Conservation (phyloP, 129 eudicot genomes). For the Artemisia tridentata region DNA sequence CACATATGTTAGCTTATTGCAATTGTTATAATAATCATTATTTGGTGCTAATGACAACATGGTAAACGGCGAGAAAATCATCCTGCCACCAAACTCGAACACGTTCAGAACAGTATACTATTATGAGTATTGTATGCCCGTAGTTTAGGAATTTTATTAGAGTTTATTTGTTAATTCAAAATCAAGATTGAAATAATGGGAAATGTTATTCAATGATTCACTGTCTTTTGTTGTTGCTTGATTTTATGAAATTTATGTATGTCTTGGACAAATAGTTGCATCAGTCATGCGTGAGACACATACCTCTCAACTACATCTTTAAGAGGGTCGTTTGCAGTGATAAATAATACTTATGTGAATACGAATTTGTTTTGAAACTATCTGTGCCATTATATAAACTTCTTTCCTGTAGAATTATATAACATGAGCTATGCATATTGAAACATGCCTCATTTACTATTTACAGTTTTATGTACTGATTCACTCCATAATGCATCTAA, state of each 20-base stretch:
- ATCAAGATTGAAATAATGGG: neutral
- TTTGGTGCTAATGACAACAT: neutral
- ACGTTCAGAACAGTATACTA: neutral
- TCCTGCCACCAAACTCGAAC: neutral
- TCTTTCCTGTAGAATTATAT: neutral
- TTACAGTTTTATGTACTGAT: neutral
- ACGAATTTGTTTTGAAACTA: neutral
- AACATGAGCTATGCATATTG: constrained; percentile 4
- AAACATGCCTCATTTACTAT: constrained; percentile 16
- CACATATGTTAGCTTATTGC: neutral
- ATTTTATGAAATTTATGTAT: neutral
- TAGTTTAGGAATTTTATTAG: neutral
- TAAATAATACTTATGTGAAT: neutral
- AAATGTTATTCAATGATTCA: neutral
- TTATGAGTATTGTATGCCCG: neutral
- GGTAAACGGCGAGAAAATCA: neutral
- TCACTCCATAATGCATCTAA: neutral
- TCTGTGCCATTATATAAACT: constrained; percentile 3
- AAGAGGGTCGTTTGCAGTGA: constrained; percentile 4
- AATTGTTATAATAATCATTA: neutral
- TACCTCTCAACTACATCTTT: neutral
- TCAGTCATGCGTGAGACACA: neutral
- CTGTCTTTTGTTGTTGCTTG: neutral
- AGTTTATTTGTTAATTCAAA: neutral
- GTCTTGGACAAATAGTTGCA: neutral